Evolutionary conservation across 768 basidiomycete species (phyloP).

Genomic region (Podaxis sp.): DNA sequence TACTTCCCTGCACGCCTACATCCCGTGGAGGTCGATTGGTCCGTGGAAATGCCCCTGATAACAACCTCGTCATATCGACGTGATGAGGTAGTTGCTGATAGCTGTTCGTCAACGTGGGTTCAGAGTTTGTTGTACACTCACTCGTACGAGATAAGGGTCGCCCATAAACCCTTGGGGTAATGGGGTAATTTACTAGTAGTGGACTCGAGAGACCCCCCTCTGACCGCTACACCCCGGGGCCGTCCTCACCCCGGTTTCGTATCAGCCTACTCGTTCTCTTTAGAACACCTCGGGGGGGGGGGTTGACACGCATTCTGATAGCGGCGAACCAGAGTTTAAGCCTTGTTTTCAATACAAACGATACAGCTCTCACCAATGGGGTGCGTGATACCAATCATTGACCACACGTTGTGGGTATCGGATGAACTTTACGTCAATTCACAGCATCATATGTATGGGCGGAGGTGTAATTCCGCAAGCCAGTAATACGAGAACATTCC

Average conservation of each 20-base stretch:
- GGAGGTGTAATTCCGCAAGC: not conserved
- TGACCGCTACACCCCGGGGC: not conserved
- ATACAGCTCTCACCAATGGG: not conserved
- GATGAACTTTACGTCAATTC: not conserved
- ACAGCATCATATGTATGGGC: not conserved
- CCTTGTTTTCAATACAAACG: not conserved
- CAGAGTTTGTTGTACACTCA: not conserved
- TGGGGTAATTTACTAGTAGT: not conserved
- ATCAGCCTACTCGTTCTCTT: not conserved
- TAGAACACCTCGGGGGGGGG: not conserved
- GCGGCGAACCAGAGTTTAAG: not conserved
- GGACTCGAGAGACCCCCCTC: not conserved
- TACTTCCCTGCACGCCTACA: not conserved
- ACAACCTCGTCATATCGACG: too few relatives aligned
- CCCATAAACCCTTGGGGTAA: not conserved
- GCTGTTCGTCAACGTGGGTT: not conserved
- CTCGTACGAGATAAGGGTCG: not conserved
- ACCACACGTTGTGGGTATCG: not conserved
- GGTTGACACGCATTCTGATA: not conserved
- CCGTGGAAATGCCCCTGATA: not conserved
- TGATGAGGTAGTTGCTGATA: too few relatives aligned
- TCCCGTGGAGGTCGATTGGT: not conserved
- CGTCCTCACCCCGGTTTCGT: too few relatives aligned
- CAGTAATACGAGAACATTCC: not conserved
- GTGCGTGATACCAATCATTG: not conserved